Conservation (phyloP, 371 early-diverging fungal species). For the Conidiobolus incongruus region DNA sequence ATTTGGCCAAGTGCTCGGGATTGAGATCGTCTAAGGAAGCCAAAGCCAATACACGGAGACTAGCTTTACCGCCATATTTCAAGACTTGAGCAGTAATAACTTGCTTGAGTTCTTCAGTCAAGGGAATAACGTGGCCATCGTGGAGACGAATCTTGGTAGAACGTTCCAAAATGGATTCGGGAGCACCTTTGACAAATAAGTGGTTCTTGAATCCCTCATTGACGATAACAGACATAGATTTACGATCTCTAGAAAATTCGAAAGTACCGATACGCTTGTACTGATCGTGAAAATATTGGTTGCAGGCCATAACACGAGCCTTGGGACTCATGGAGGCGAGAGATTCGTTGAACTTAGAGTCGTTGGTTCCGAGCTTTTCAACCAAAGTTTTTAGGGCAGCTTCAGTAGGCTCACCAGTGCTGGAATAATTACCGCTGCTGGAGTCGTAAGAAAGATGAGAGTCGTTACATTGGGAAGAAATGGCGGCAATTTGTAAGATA, state of each 20-base stretch:
- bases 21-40: conserved; percentile 51
- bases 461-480: conserved; percentile 86
- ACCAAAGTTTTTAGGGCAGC: conserved; percentile 87
- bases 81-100: conserved; percentile 36
- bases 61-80: conserved; percentile 50
- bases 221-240: conserved; percentile 85
- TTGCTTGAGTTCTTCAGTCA: conserved; percentile 41
- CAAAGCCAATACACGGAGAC: conserved; percentile 72
- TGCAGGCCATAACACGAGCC: conserved; percentile 14
- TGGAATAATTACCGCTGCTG: conserved; percentile 12
- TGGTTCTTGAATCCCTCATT: conserved; percentile 10
- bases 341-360: conserved; percentile 38
- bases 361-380: conserved; percentile 73
- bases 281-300: conserved; percentile 24
- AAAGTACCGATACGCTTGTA: conserved; percentile 35
- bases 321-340: conserved; percentile 16
- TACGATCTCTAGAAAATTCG: conserved; percentile 90
- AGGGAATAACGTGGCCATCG: conserved; percentile 17
- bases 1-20: conserved; percentile 13
- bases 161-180: conserved; percentile 78
- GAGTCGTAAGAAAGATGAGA: conserved; percentile 57
- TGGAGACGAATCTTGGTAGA: conserved; percentile 39
- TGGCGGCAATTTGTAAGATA: conserved; percentile 46
- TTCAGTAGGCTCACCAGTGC: conserved; percentile 96
- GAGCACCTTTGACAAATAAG: conserved; percentile 80